Evolutionary conservation across 176 grass and related monocot genomes (phyloP).

Genomic region (Pontederia crassipes): DNA sequence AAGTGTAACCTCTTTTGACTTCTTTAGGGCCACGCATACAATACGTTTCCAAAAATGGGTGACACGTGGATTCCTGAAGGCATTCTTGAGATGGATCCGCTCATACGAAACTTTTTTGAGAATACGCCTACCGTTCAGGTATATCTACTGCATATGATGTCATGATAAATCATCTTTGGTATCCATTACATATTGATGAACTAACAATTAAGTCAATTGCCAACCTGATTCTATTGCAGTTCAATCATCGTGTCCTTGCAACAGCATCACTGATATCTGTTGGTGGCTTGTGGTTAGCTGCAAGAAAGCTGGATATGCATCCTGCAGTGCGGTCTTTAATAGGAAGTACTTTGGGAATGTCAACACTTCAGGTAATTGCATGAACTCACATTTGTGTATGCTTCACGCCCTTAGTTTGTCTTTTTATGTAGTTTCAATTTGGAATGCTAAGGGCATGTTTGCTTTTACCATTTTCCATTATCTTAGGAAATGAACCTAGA

Average conservation of each 20-base stretch:
- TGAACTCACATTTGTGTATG: background rate
- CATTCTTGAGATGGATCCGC: slow-evolving; percentile 77
- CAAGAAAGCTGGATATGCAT: slow-evolving; percentile 76
- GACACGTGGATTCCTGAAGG: slow-evolving; percentile 91
- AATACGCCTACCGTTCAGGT: slow-evolving; percentile 92
- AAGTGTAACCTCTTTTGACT: slow-evolving; percentile 19
- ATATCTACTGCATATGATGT: background rate
- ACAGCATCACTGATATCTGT: slow-evolving; percentile 56
- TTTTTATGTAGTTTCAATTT: too few relatives aligned
- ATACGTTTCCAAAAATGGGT: slow-evolving; percentile 98
- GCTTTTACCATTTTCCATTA: too few relatives aligned
- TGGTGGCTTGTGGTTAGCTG: slow-evolving; percentile 52
- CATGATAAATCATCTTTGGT: too few relatives aligned
- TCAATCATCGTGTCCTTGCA: slow-evolving; percentile 87
- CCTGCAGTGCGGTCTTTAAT: slow-evolving; percentile 68
- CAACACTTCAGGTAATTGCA: slow-evolving; percentile 61
- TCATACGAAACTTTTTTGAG: slow-evolving; percentile 83
- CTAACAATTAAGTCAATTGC: too few relatives aligned
- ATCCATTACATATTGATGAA: too few relatives aligned
- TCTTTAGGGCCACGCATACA: slow-evolving; percentile 83
- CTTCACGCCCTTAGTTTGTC: too few relatives aligned
- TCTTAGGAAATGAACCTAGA: too few relatives aligned
- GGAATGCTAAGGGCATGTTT: too few relatives aligned
- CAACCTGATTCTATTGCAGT: slow-evolving; percentile 26
- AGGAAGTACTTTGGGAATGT: slow-evolving; percentile 69